These are phyloP conservation scores for Prunus salicina DNA, from an alignment of 306 rosid genomes.

Conservation along the genomic window DNA sequence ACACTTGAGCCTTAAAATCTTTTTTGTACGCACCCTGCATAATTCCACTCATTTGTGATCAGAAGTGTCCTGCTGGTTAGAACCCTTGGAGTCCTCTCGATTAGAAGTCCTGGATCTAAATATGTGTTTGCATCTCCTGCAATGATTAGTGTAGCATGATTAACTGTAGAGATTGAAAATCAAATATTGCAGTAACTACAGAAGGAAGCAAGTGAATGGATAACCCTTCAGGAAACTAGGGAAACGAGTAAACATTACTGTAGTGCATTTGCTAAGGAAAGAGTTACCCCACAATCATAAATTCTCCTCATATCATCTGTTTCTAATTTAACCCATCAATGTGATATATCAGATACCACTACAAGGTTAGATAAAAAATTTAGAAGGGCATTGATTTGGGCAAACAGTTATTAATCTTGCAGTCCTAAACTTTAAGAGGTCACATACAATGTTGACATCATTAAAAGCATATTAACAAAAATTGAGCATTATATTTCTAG, in stretches of 20 bases:
- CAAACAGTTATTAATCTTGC: not conserved
- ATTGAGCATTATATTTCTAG: not conserved
- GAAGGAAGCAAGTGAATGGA: not conserved
- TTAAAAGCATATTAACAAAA: not conserved
- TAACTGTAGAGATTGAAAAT: constrained; percentile 5
- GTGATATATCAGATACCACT: not conserved
- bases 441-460: not conserved
- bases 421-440: not conserved
- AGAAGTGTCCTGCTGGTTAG: constrained; percentile 41
- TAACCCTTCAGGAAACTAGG: not conserved
- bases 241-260: not conserved
- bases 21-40: constrained; percentile 16
- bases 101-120: constrained; percentile 41
- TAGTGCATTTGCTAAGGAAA: not conserved
- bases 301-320: not conserved
- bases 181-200: not conserved
- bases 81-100: constrained; percentile 37
- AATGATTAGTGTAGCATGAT: constrained; percentile 22
- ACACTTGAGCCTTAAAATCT: constrained; percentile 12
- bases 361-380: not conserved
- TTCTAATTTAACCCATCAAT: not conserved
- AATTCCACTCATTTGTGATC: constrained; percentile 29
- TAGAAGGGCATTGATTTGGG: not conserved
- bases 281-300: constrained; percentile 9
- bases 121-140: constrained; percentile 56